A percentile compares a stretch with the other conserved stretches of the same genome.
Evolutionary conservation across 768 basidiomycete genomes (phyloP).

Genomic region (Termitomyces sp.): DNA sequence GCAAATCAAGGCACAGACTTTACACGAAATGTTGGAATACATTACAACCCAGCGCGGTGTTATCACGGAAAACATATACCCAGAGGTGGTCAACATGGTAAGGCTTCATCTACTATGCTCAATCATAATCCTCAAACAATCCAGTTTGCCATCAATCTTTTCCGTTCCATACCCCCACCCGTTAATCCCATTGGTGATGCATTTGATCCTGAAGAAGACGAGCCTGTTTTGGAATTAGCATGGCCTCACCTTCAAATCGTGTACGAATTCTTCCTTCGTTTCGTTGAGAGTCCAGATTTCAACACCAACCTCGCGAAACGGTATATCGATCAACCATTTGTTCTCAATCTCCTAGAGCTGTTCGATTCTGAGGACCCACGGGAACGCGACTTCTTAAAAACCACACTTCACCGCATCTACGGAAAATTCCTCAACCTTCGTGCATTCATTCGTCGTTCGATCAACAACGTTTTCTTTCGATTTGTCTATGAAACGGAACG

Average conservation of each 20-base stretch:
- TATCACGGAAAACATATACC: constrained; percentile 96
- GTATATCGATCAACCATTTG: constrained; percentile 94
- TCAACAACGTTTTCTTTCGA: constrained; percentile 99
- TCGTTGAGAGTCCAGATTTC: constrained; percentile 96
- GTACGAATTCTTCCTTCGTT: constrained; percentile 99
- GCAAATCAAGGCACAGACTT: constrained; percentile 96
- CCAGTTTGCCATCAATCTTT: constrained; percentile 96
- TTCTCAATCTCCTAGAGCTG: constrained; percentile 92
- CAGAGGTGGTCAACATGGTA: constrained; percentile 98
- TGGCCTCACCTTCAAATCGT: constrained; percentile 99
- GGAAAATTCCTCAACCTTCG: constrained; percentile 99
- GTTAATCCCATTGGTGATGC: constrained; percentile 98
- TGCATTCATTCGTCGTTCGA: constrained; percentile 96
- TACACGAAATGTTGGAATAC: constrained; percentile 98
- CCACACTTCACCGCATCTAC: constrained; percentile 97
- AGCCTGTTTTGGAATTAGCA: constrained; percentile 96
- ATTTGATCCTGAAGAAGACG: constrained; percentile 99
- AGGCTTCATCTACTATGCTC: constrained; percentile 21
- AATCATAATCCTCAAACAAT: constrained; percentile 3
- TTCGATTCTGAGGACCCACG: constrained; percentile 99
- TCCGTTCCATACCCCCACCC: constrained; percentile 98
- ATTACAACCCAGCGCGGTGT: constrained; percentile 95
- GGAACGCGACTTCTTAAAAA: constrained; percentile 99
- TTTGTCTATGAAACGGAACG: constrained; percentile 99
- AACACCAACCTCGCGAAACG: constrained; percentile 97